Evolutionary conservation across 306 rosid genomes (phyloP).

Genomic region (Hippophae tibetana): DNA sequence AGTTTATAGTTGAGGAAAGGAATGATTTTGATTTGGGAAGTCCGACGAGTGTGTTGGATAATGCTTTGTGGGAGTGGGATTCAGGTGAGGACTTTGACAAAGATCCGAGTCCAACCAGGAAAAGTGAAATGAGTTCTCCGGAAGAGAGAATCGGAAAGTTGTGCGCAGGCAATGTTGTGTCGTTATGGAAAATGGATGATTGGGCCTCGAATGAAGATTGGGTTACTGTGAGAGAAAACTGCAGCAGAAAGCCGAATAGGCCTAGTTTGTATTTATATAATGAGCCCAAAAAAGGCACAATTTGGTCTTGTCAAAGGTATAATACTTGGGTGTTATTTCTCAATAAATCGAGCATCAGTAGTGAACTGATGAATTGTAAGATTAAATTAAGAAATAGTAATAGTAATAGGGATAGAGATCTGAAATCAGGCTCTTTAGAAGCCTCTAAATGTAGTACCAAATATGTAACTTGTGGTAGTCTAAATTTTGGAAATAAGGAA

Average conservation of each 20-base stretch:
- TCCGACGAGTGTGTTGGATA: constrained; percentile 57
- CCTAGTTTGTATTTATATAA: too few species aligned
- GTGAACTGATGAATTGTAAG: constrained; percentile 2
- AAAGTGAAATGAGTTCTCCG: constrained; percentile 17
- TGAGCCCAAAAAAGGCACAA: not conserved
- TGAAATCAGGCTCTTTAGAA: constrained; percentile 6
- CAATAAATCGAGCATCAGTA: constrained; percentile 6
- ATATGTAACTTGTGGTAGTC: not conserved
- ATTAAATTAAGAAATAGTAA: constrained; percentile 5
- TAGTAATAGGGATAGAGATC: not conserved
- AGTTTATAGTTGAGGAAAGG: constrained; percentile 7
- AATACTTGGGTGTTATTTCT: not conserved
- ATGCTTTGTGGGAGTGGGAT: constrained; percentile 38
- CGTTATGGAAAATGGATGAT: constrained; percentile 12
- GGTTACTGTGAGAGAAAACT: constrained; percentile 56
- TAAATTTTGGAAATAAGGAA: constrained; percentile 9
- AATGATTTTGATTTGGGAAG: constrained; percentile 21
- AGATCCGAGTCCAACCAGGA: constrained; percentile 18
- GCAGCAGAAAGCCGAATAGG: constrained; percentile 4
- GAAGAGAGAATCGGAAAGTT: constrained; percentile 39
- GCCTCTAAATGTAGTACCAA: constrained; percentile 4
- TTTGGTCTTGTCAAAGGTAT: not conserved
- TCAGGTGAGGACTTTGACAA: constrained; percentile 12
- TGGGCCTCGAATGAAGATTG: constrained; percentile 51
- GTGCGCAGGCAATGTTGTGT: constrained; percentile 12